Evolutionary conservation across 2,329 filamentous ascomycete genomes (phyloP).

Genomic region (Trichophyton mentagrophytes): DNA sequence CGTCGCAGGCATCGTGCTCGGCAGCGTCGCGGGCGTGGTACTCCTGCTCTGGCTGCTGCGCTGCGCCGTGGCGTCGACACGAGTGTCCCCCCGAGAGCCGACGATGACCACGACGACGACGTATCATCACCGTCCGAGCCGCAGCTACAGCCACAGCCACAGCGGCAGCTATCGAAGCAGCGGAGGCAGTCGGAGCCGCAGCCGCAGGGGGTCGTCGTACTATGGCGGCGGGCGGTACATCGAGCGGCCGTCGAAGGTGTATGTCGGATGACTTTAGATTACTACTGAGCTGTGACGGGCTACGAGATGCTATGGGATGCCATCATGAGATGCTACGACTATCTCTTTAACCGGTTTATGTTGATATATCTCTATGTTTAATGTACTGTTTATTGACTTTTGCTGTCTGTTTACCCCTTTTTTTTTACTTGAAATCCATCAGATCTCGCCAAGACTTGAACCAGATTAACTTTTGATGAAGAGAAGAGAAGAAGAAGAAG

Average conservation of each 20-base stretch:
- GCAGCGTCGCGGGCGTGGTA: conserved; percentile 27
- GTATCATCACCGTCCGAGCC: conserved; percentile 15
- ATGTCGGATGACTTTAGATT: neutral
- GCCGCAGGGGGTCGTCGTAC: neutral
- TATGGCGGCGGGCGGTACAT: neutral
- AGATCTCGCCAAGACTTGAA: too few species aligned
- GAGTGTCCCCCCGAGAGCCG: conserved; percentile 14
- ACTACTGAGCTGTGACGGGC: too few species aligned
- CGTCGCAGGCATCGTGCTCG: conserved; percentile 30
- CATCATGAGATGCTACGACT: too few species aligned
- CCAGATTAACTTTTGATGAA: too few species aligned
- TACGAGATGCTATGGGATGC: too few species aligned
- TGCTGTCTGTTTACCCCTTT: too few species aligned
- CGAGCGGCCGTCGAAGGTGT: neutral
- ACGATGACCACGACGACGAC: conserved; percentile 9
- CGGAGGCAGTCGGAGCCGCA: neutral
- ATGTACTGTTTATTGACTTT: too few species aligned
- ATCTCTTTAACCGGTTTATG: too few species aligned
- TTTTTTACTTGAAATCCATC: too few species aligned
- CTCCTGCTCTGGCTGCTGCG: conserved; percentile 27
- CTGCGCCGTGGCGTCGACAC: conserved; percentile 16
- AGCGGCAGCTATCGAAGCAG: neutral
- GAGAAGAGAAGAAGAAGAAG: too few species aligned
- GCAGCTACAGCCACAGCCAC: conserved; percentile 10
- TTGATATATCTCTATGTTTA: too few species aligned